These are phyloP conservation scores for Rhizopogon vinicolor DNA, from an alignment of 768 basidiomycete species.

Conservation along the genomic window DNA sequence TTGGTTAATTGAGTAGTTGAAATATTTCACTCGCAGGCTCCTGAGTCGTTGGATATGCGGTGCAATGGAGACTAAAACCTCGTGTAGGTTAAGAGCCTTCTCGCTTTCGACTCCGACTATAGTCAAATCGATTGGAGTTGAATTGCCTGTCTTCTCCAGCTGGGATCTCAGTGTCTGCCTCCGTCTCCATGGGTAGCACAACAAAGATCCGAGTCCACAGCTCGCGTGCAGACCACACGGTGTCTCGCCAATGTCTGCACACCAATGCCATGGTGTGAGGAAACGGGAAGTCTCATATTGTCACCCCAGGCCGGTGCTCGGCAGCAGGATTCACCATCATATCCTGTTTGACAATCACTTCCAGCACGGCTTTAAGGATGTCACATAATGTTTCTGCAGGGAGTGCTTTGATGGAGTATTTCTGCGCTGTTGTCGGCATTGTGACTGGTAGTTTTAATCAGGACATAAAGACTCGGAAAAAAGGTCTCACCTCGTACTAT, in stretches of 20 bases:
- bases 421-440: too few species aligned
- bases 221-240: background rate
- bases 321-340: background rate
- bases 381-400: background rate
- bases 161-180: background rate
- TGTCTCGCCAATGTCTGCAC: background rate
- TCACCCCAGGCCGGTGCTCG: background rate
- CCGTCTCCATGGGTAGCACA: too few species aligned
- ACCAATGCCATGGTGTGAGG: background rate
- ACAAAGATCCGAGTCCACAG: background rate
- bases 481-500: background rate
- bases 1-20: too few species aligned
- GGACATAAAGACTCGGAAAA: too few species aligned
- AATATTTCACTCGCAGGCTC: background rate
- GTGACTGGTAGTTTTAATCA: constrained; percentile 8
- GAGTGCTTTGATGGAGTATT: background rate
- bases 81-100: too few species aligned
- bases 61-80: too few species aligned
- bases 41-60: background rate
- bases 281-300: constrained; percentile 25
- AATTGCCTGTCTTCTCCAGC: background rate
- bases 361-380: background rate
- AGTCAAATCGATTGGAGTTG: background rate
- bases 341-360: background rate
- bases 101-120: constrained; percentile 29